Conservation (phyloP, 2,329 filamentous ascomycete genomes). For the Coniochaeta sp. region DNA sequence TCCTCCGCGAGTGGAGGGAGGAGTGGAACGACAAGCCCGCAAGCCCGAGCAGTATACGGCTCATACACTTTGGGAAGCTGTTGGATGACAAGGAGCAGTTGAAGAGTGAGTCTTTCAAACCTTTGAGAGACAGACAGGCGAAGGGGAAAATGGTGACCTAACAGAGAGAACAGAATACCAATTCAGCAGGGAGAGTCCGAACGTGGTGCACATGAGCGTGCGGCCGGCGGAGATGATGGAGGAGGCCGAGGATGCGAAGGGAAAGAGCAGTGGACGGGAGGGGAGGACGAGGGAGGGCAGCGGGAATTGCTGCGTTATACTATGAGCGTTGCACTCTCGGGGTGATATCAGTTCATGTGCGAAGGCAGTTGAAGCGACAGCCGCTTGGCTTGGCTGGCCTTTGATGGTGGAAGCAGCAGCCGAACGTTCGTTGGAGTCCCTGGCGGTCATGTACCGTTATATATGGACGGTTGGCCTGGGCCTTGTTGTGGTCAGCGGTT, state of each 20-base stretch:
- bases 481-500: too few species aligned
- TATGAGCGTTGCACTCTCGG: too few species aligned
- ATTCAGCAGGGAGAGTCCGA: constrained; percentile 66
- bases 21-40: constrained; percentile 86
- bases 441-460: too few species aligned
- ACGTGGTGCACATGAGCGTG: constrained; percentile 93
- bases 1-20: constrained; percentile 84
- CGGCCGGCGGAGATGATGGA: constrained; percentile 82
- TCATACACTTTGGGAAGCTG: constrained; percentile 89
- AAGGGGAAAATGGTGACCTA: too few species aligned
- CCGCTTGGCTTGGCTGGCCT: too few species aligned
- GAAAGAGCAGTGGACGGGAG: constrained; percentile 41
- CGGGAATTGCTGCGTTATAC: constrained; percentile 43
- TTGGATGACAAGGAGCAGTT: constrained; percentile 81
- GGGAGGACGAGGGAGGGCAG: constrained; percentile 32
- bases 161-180: constrained; percentile 56
- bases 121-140: too few species aligned
- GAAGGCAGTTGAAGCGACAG: too few species aligned
- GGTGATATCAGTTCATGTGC: too few species aligned
- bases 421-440: too few species aligned
- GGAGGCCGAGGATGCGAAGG: constrained; percentile 64
- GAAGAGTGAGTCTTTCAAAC: constrained; percentile 58
- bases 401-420: too few species aligned
- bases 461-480: too few species aligned
- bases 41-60: constrained; percentile 79